These are phyloP conservation scores for Exserohilum rostratum DNA, from an alignment of 2,329 filamentous ascomycete genomes.

Conservation along the genomic window DNA sequence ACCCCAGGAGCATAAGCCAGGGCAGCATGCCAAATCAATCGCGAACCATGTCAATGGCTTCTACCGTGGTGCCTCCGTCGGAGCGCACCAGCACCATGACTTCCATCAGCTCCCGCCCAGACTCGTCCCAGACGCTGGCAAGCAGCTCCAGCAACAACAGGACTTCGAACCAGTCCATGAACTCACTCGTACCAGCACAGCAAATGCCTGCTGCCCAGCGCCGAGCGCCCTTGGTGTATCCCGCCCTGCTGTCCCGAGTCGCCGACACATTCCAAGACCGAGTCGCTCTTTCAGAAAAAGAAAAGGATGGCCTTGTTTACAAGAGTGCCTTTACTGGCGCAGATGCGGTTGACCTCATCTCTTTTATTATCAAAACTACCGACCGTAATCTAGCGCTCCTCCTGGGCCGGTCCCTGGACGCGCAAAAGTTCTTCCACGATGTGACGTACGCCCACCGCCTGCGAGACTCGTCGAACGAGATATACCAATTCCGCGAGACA, in stretches of 20 bases:
- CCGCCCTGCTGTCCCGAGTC: slow-evolving; percentile 89
- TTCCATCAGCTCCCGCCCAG: slow-evolving; percentile 52
- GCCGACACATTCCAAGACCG: slow-evolving; percentile 90
- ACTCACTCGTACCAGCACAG: slow-evolving; percentile 29
- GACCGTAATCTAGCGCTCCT: slow-evolving; percentile 93
- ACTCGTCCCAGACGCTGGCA: slow-evolving; percentile 42
- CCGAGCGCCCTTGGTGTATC: slow-evolving; percentile 86
- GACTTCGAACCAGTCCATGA: slow-evolving; percentile 52
- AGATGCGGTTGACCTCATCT: slow-evolving; percentile 93
- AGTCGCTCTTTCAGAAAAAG: slow-evolving; percentile 82
- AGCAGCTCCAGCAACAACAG: slow-evolving; percentile 43
- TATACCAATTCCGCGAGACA: slow-evolving; percentile 96
- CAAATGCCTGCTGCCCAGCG: slow-evolving; percentile 59
- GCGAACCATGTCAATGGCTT: slow-evolving; percentile 92
- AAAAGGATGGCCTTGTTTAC: slow-evolving; percentile 96
- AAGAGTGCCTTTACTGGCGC: slow-evolving; percentile 96
- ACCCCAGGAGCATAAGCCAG: slow-evolving; percentile 45
- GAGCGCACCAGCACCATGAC: slow-evolving; percentile 64
- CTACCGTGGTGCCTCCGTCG: slow-evolving; percentile 73
- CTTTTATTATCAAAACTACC: slow-evolving; percentile 95
- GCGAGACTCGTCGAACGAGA: slow-evolving; percentile 89
- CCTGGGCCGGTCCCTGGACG: slow-evolving; percentile 88
- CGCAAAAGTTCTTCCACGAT: slow-evolving; percentile 99
- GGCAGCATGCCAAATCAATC: slow-evolving; percentile 51
- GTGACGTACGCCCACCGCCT: slow-evolving; percentile 96